Evolutionary conservation across 2,329 filamentous ascomycete species (phyloP), one percentile per base, ranked within the genome.

Genomic region (Epicoccum sorghinum): DNA sequence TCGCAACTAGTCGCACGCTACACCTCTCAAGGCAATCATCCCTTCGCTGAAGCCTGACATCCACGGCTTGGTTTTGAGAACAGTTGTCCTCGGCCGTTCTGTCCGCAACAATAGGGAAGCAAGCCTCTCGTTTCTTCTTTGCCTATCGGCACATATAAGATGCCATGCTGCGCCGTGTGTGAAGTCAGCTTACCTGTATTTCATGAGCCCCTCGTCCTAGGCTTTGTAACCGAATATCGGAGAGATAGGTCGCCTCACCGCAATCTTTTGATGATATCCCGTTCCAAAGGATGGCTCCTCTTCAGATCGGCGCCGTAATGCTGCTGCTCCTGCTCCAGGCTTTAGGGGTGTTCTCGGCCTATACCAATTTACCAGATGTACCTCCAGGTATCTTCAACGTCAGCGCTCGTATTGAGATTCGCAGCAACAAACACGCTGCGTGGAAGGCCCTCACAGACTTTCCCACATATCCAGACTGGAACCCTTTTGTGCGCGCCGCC

Each of bases 381-480:
- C 42, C 64, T 3, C 64, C 56, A 13, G 70, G 70, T 33, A 53
- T 70, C 30, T 73, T 73, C 59, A 64, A 59, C 8, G 66, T 62
- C n/a, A 59, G 58, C 48, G 56, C 66, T 8, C 60, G 66, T 42
- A 59, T 65, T 35, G 64, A 67, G 35, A 71, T 72, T 39, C 51
- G 58, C 22, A 59, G 59, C 35, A 68, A 58, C 23, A 51, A 57
- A 10, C 32, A 46, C 25, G 60, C 65, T 9, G 62, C 63, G 35
- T 73, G 67, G 67, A 46, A 61, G n/a, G 57, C 62, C 6, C 64
- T 71, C 27, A 68, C 61, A 14, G 52, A 71, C 42, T 70, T 71
- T 35, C 50, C 67, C 22, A 33, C 43, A 12, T 72, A 72, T 36
- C 43, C 66, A 35, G 52, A 58, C 32, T 73, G 69, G 69, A 72